A percentile compares a stretch with the other conserved stretches of the same genome.
These are phyloP conservation scores for Amesomyces nigricolor DNA, from an alignment of 2,329 filamentous ascomycete genomes.

Conservation along the genomic window DNA sequence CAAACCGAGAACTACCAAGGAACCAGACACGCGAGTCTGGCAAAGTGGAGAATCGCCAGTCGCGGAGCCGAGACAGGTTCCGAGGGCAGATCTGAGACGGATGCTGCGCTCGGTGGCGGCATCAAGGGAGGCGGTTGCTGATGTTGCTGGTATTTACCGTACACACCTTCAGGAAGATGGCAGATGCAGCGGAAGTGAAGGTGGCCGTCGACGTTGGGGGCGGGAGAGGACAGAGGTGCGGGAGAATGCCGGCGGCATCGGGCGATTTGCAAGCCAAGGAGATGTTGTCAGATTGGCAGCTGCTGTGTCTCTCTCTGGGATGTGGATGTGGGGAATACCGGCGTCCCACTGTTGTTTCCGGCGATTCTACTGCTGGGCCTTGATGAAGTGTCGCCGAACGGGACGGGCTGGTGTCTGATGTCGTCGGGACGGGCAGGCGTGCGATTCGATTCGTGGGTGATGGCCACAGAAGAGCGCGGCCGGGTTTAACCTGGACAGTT, in stretches of 20 bases:
- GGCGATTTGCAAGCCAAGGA: background rate
- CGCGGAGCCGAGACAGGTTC: slow-evolving; percentile 1
- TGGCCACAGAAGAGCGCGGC: background rate
- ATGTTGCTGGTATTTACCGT: too few relatives aligned
- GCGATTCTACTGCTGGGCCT: too few relatives aligned
- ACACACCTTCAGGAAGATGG: too few relatives aligned
- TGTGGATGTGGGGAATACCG: too few relatives aligned
- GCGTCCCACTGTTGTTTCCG: too few relatives aligned
- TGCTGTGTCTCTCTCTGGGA: too few relatives aligned
- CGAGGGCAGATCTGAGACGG: background rate
- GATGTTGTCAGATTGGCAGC: background rate
- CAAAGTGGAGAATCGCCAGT: slow-evolving; percentile 1
- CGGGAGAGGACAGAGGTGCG: background rate
- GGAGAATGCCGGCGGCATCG: slow-evolving; percentile 1
- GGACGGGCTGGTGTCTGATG: background rate
- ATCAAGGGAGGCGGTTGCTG: background rate
- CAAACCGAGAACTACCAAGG: background rate
- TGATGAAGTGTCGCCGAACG: too few relatives aligned
- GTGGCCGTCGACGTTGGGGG: background rate
- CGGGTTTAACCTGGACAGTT: background rate
- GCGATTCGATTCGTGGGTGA: background rate
- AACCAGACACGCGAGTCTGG: background rate
- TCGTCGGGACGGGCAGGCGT: background rate
- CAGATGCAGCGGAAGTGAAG: background rate
- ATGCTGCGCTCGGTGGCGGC: background rate